Base-by-base conservation (phyloP, 495 filamentous ascomycete genomes). In the Hyaloscypha variabilis region DNA sequence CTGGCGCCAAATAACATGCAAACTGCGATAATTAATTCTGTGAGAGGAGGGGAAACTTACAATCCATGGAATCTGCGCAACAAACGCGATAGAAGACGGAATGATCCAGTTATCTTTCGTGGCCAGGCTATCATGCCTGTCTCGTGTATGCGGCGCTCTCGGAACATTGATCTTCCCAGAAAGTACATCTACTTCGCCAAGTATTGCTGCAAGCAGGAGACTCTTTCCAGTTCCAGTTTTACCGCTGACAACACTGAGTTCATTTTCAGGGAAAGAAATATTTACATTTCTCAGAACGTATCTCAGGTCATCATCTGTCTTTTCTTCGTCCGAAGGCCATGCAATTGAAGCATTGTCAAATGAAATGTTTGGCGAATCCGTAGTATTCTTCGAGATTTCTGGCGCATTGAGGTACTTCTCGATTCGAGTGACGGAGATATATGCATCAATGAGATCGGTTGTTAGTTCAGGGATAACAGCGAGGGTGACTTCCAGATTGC, bases 61-160 rank as follows among this genome's bases (percentile, higher is more conserved):
- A 63, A 95, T 92, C 91, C 91, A 95, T 0, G 91, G 91, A 21
- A 89, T 91, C 73, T 95, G 91, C 6, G 90, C 86, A 29, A 95
- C 90, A 72, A 88, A 95, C 0, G 91, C 91, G 54, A 92, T 85
- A 1, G 85, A 80, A 1, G 80, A 80, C 19, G 88, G 85, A 24
- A 92, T 80, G 58, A 91, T 86, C 90, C 90, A 93, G 59, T 92
- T 87, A 50, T 79, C 82, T 53, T 74, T 82, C 30, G 83, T 88
- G 0, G 88, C 90, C 67, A 82, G 83, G 58, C 72, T 57, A 64
- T 88, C 85, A 63, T 82, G 78, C 21, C 85, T 77, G 8, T 87
- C 77, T 11, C 74, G 62, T 4, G 78, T 72, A 0, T 67, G 58
- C 2, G 82, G 82, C 1, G 79, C 69, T 46, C 71, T 73, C 8